Conservation (phyloP, 768 basidiomycete species). For the Lentinula guzmanii region DNA sequence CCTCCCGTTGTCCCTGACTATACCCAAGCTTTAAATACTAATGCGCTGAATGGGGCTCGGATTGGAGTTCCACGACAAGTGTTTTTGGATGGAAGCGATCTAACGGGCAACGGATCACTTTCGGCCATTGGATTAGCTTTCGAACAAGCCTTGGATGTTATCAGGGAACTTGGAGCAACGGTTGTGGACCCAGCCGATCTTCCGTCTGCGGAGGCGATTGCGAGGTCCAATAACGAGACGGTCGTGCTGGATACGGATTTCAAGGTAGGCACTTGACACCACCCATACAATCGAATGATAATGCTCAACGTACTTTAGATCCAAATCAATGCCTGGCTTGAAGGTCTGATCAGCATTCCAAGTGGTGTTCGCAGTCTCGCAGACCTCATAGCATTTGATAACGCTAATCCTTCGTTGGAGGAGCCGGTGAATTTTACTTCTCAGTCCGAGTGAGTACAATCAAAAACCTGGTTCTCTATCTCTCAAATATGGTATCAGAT, state of each 20-base stretch:
- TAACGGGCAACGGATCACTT: conserved; percentile 5
- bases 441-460: conserved; percentile 27
- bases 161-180: conserved; percentile 33
- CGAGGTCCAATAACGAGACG: conserved; percentile 45
- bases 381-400: conserved; percentile 54
- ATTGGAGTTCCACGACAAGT: conserved; percentile 47
- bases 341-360: conserved; percentile 43
- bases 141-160: conserved; percentile 28
- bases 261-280: conserved; percentile 35
- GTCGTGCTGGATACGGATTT: conserved; percentile 52
- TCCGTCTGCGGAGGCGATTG: conserved; percentile 21
- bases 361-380: conserved; percentile 49
- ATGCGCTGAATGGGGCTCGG: conserved; percentile 43
- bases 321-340: conserved; percentile 45
- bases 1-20: conserved; percentile 50
- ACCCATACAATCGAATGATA: not conserved
- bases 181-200: conserved; percentile 44
- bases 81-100: conserved; percentile 20
- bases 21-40: conserved; percentile 40
- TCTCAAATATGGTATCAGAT: conserved; percentile 13
- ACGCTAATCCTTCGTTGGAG: conserved; percentile 46
- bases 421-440: conserved; percentile 29
- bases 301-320: conserved; percentile 26
- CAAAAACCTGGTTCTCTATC: not conserved
- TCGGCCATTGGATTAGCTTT: conserved; percentile 27